phyloP scores from a whole-genome alignment of 2,329 filamentous ascomycete genomes.

The Neofusicoccum parvum region DNA sequence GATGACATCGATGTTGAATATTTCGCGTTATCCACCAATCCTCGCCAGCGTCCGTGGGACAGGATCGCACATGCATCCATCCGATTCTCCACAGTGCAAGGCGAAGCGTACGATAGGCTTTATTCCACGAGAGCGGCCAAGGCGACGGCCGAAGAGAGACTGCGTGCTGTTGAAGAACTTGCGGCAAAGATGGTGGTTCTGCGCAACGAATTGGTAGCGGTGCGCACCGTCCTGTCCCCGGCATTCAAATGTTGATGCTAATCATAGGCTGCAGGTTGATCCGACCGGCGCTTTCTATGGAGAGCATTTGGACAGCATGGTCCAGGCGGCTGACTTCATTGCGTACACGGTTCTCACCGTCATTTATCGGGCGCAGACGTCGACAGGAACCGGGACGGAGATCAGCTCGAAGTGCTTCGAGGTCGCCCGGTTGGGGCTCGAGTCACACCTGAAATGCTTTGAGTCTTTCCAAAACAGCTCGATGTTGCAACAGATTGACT shows the following conservation, averaged over 20 bases:
- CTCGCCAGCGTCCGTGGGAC: background rate
- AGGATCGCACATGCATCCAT: constrained; percentile 30
- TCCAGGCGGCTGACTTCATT: constrained; percentile 22
- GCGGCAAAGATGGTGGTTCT: background rate
- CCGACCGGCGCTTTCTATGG: background rate
- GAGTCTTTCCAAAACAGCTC: constrained; percentile 15
- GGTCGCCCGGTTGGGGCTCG: constrained; percentile 20
- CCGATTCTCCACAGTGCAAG: constrained; percentile 37
- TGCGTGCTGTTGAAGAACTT: background rate
- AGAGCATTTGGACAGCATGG: constrained; percentile 1
- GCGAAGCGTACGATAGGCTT: constrained; percentile 39
- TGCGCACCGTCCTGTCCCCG: background rate
- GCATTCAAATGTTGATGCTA: too few species aligned
- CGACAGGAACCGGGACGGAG: constrained; percentile 19
- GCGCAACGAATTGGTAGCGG: constrained; percentile 1
- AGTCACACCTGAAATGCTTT: constrained; percentile 23
- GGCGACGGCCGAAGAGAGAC: background rate
- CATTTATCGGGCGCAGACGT: constrained; percentile 24
- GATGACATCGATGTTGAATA: constrained; percentile 35
- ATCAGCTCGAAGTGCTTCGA: constrained; percentile 25
- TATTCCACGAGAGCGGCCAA: constrained; percentile 25
- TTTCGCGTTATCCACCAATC: constrained; percentile 26
- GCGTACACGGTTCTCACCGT: constrained; percentile 23
- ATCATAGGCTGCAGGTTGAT: background rate
- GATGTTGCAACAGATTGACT: constrained; percentile 14